Base-by-base conservation (phyloP, 768 basidiomycete genomes). In the Panaeolus cyanescens region DNA sequence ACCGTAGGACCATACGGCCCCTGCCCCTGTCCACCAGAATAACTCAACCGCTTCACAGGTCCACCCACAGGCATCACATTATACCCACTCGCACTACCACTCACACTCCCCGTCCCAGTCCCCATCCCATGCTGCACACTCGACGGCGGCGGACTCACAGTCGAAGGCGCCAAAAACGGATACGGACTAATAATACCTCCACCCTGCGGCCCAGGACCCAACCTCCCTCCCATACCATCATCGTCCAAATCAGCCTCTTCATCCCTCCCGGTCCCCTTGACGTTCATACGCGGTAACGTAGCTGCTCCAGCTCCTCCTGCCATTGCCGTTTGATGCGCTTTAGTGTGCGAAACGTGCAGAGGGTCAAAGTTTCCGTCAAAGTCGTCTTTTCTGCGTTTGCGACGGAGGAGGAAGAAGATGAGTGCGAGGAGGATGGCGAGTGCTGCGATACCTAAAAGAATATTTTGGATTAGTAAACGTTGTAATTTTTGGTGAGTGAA, bases 341-440 rank as follows among this genome's bases (percentile, higher is more conserved):
- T 57, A 13, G n/a, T 59, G 28, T 63, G 58, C 2, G 62, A 30
- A 2, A 72, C 69, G 31, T 64, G 64, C 20, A 61, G 67, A 0
- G 71, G 71, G 61, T 72, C 71, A 56, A 72, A 72, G 64, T 71
- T 72, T 17, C 70, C 71, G 55, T 71, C 71, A 60, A 72, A 72
- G 37, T 72, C 70, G 61, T 71, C 58, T 25, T 71, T 68, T 33
- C 54, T 55, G 56, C 68, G 66, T 32, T 65, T 65, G 31, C 58
- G 58, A 6, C 65, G 63, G 12, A 66, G 63, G 36, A 71, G 62
- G 62, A 68, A 60, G 56, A 59, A 66, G 13, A 69, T 54, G 20
- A 32, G 39, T 4, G 25, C 45, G 5, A 69, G 20, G 33, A 65
- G 34, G 3, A 64, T 32, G 10, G 68, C 17, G 3, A 70, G n/a